Evolutionary conservation across 345 rosid species (phyloP).

Genomic region (Euphorbia tirucalli): DNA sequence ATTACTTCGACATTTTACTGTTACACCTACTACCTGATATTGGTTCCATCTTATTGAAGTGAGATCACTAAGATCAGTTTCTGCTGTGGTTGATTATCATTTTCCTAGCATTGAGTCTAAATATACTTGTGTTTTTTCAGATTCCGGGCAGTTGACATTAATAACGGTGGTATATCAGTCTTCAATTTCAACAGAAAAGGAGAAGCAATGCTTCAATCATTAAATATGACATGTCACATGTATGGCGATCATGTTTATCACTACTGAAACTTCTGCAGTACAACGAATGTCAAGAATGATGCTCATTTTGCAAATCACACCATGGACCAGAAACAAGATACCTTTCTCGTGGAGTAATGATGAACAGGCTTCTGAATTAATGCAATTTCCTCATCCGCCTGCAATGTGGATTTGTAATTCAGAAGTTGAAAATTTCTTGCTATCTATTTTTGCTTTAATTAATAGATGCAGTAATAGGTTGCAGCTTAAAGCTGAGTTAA

Average conservation of each 20-base stretch:
- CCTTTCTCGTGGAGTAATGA: neutral
- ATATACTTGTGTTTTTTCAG: conserved; percentile 26
- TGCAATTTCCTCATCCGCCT: too few relatives aligned
- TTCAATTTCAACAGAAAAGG: conserved; percentile 48
- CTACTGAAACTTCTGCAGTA: conserved; percentile 24
- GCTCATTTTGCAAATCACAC: conserved; percentile 2
- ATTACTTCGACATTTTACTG: neutral
- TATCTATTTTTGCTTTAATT: too few relatives aligned
- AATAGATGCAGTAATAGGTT: too few relatives aligned
- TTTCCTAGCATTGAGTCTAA: neutral
- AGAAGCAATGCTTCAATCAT: conserved; percentile 62
- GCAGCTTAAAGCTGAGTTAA: too few relatives aligned
- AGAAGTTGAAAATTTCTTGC: neutral
- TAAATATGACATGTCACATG: conserved; percentile 64
- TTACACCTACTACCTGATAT: neutral
- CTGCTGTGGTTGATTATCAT: neutral
- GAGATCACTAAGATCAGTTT: neutral
- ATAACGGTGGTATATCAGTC: conserved; percentile 55
- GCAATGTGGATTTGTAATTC: neutral
- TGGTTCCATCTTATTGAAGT: neutral
- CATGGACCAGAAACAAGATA: neutral
- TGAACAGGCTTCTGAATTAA: neutral
- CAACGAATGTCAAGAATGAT: neutral
- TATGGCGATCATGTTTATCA: conserved; percentile 42
- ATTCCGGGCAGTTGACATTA: conserved; percentile 56